A percentile compares a stretch with the other conserved stretches of the same genome.
Evolutionary conservation across 495 filamentous ascomycete genomes (phyloP).

Genomic region (Lophium mytilinum): DNA sequence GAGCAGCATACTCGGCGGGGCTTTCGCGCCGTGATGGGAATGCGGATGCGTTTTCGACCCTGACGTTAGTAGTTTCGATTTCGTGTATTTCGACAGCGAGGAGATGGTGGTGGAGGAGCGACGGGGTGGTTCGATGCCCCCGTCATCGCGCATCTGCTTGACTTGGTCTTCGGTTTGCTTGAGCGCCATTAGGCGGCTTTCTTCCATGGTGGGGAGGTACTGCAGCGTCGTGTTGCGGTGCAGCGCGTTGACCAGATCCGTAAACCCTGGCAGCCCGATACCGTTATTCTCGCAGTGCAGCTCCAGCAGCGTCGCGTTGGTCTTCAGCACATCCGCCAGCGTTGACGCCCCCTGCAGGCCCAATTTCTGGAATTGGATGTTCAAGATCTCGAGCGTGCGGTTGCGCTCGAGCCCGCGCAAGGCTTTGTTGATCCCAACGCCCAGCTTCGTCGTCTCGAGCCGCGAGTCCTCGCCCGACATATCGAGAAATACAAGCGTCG

Average conservation of each 20-base stretch:
- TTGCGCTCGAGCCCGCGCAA: slow-evolving; percentile 71
- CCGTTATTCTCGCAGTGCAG: slow-evolving; percentile 73
- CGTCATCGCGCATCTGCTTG: slow-evolving; percentile 40
- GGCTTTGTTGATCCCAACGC: slow-evolving; percentile 70
- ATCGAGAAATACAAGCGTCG: slow-evolving; percentile 67
- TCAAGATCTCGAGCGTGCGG: slow-evolving; percentile 61
- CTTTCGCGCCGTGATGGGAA: no score
- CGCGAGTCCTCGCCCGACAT: slow-evolving; percentile 85
- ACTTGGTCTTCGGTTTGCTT: slow-evolving; percentile 55
- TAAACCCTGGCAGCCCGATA: slow-evolving; percentile 70
- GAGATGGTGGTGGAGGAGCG: not conserved
- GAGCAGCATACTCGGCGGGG: not conserved
- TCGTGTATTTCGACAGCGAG: slow-evolving; percentile 19
- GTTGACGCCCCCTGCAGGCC: slow-evolving; percentile 68
- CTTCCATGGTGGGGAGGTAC: slow-evolving; percentile 58
- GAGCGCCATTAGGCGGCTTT: slow-evolving; percentile 53
- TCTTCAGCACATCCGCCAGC: slow-evolving; percentile 65
- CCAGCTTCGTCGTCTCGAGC: slow-evolving; percentile 76
- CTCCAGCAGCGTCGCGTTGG: slow-evolving; percentile 56
- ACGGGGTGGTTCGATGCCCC: slow-evolving; percentile 22
- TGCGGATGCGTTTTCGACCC: no score
- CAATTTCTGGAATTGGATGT: slow-evolving; percentile 44
- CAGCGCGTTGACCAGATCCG: slow-evolving; percentile 64
- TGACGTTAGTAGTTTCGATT: slow-evolving; percentile 3
- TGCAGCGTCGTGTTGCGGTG: slow-evolving; percentile 58